Conservation (phyloP, 2,329 filamentous ascomycete species). For the Fusarium proliferatum region DNA sequence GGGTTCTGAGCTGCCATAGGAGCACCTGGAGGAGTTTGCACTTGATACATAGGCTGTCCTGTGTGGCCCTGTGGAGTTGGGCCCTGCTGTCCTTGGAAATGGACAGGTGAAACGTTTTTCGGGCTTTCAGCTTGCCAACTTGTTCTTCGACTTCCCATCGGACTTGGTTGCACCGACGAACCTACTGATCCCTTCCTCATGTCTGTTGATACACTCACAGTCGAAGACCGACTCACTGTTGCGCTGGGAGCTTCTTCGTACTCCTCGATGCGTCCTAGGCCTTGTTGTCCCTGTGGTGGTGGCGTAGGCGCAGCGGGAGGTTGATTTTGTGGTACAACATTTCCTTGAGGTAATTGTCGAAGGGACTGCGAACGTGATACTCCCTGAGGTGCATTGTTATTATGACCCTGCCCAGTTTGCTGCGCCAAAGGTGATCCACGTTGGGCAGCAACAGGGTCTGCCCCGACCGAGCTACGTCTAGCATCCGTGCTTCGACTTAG, state of each 20-base stretch:
- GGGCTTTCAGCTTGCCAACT: conserved; percentile 38
- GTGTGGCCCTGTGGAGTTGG: conserved; percentile 7
- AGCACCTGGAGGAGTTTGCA: neutral
- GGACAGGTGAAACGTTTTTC: conserved; percentile 12
- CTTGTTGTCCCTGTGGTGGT: conserved; percentile 29
- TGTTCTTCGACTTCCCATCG: conserved; percentile 34
- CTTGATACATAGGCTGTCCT: conserved; percentile 16
- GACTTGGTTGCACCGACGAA: conserved; percentile 34
- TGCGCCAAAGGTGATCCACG: conserved; percentile 26
- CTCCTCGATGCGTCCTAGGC: conserved; percentile 43
- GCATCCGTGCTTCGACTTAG: conserved; percentile 31
- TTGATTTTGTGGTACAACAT: conserved; percentile 13
- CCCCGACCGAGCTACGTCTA: conserved; percentile 37
- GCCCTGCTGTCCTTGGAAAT: conserved; percentile 21
- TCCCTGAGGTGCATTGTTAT: neutral
- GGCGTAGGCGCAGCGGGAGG: conserved; percentile 5
- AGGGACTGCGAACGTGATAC: conserved; percentile 26
- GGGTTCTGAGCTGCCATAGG: conserved; percentile 17
- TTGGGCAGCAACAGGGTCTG: conserved; percentile 26
- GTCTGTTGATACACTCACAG: conserved; percentile 21
- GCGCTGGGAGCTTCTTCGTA: conserved; percentile 35
- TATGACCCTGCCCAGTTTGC: conserved; percentile 7
- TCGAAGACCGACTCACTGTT: conserved; percentile 33
- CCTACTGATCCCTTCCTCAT: conserved; percentile 29
- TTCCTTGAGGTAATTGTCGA: conserved; percentile 26